These are phyloP conservation scores for Xerocomellus dryophilus DNA, from an alignment of 768 basidiomycete species.

Conservation along the genomic window DNA sequence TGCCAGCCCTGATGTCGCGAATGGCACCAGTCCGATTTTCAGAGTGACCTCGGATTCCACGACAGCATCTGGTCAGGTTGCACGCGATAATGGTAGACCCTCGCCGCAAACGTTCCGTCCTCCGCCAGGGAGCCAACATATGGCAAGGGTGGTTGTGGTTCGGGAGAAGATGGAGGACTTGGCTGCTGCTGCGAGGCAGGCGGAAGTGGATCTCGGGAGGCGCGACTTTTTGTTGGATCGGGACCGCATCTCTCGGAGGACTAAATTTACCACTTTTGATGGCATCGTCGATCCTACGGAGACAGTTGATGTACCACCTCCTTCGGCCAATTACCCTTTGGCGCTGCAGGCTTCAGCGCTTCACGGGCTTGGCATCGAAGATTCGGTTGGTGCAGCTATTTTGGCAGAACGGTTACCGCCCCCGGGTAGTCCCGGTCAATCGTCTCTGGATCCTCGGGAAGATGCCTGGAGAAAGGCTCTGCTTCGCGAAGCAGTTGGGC, in stretches of 20 bases:
- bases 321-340: constrained; percentile 65
- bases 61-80: constrained; percentile 41
- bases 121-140: constrained; percentile 35
- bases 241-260: constrained; percentile 39
- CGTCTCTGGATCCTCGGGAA: constrained; percentile 51
- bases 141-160: constrained; percentile 74
- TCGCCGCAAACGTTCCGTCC: constrained; percentile 36
- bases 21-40: constrained; percentile 45
- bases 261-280: constrained; percentile 40
- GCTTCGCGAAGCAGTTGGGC: constrained; percentile 74
- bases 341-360: constrained; percentile 72
- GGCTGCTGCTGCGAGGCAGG: constrained; percentile 66
- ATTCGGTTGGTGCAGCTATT: constrained; percentile 72
- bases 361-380: constrained; percentile 68
- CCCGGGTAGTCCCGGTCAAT: constrained; percentile 56
- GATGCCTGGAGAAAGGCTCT: constrained; percentile 76
- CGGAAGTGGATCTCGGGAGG: constrained; percentile 66
- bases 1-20: constrained; percentile 42
- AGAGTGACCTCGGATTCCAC: constrained; percentile 68
- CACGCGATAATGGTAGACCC: constrained; percentile 38
- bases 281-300: constrained; percentile 82
- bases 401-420: constrained; percentile 74
- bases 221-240: constrained; percentile 49
- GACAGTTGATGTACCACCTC: constrained; percentile 73
- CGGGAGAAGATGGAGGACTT: constrained; percentile 78